Base-by-base conservation (phyloP, 306 rosid species). In the Cyclanthera cordifolia region DNA sequence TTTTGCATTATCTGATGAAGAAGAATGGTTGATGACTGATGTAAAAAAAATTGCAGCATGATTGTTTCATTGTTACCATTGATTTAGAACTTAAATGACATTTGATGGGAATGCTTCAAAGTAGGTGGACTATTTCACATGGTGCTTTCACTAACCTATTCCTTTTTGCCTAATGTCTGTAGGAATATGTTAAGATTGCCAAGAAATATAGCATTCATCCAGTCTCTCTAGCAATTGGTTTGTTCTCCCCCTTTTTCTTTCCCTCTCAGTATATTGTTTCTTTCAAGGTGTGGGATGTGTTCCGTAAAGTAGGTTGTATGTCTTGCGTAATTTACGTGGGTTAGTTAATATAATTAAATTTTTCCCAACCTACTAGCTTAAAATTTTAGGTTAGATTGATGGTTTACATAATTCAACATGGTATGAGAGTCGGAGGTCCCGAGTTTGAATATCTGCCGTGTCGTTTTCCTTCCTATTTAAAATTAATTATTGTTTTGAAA, bases 161-260 rank as follows among this genome's bases (percentile, higher is more conserved):
- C 74, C 50, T 63, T 59, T 3, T n/a, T 4, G 15, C 24, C n/a
- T 19, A 41, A 41, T 50, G 52, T 75, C 65, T 75, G 77, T 88
- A 92, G 98, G 93, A 85, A 43, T 89, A 89, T 83, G 68, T 87
- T 43, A 69, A 69, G 46, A 73, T 83, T 75, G 85, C 96, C 25
- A 69, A 71, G 76, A 75, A 73, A 69, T 75, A 80, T 74, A 85
- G 84, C 61, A 75, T 92, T 71, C 92, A 88, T 83, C 98, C 96
- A 25, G 88, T 84, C 28, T 83, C 95, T 59, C 88, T 92, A 58
- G 91, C 98, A 64, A 84, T 92, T 72, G 98, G 97, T 92, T 75
- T 51, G 88, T 39, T 59, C 55, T 63, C 59, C 67, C 49, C 43
- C 43, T 57, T 71, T 68, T 49, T 15, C 14, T 30, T 16, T 60